phyloP scores from a whole-genome alignment of 345 rosid species.

The Lenwebbia sp. region DNA sequence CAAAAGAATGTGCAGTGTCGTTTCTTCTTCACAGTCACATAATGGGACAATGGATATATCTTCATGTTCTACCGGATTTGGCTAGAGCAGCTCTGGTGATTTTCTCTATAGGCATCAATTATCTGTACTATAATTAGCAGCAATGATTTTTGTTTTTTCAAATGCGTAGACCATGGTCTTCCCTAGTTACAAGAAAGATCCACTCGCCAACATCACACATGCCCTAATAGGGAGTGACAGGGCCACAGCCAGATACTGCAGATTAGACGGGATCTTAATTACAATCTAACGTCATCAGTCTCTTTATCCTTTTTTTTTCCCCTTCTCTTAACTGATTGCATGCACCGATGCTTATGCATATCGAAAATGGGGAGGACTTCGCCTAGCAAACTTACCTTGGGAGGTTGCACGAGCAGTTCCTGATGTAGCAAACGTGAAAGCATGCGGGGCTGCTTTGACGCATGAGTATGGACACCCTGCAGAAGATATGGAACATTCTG shows the following conservation, averaged over 20 bases:
- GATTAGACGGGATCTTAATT: neutral
- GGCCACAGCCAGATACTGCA: neutral
- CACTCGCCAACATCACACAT: neutral
- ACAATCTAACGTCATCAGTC: neutral
- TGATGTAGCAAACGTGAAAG: constrained; percentile 36
- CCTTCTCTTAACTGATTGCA: too few relatives aligned
- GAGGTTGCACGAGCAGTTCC: constrained; percentile 72
- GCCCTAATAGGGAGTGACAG: neutral
- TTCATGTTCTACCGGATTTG: neutral
- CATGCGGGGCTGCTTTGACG: constrained; percentile 62
- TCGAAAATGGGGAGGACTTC: neutral
- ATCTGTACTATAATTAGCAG: neutral
- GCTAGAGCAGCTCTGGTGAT: neutral
- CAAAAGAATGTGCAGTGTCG: neutral
- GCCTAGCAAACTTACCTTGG: constrained; percentile 39
- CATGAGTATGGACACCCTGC: constrained; percentile 82
- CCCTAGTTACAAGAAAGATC: neutral
- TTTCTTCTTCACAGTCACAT: too few relatives aligned
- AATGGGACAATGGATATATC: neutral
- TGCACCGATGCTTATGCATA: too few relatives aligned
- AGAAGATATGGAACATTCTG: neutral
- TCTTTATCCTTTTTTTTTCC: too few relatives aligned
- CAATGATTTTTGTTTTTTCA: neutral
- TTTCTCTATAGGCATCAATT: neutral
- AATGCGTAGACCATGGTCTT: neutral